phyloP scores from a whole-genome alignment of 1,284 basidiomycete species.

The Psilocybe mexicana region DNA sequence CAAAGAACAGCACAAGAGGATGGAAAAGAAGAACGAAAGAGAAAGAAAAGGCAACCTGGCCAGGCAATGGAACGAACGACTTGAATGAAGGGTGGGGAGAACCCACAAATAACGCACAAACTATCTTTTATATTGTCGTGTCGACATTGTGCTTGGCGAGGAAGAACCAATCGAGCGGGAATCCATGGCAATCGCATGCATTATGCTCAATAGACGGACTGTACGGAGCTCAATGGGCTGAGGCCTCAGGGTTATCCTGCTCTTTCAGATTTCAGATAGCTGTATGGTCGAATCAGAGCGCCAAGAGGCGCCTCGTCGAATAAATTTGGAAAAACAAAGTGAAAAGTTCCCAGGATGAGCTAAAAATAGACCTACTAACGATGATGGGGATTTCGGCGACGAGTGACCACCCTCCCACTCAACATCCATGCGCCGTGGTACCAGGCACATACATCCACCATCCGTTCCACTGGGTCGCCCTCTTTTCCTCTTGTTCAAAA shows the following conservation, averaged over 20 bases:
- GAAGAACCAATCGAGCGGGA: not conserved
- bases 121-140: slow-evolving; percentile 8
- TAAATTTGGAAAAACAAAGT: not conserved
- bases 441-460: too few species aligned
- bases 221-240: not conserved
- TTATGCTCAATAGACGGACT: not conserved
- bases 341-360: not conserved
- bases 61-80: slow-evolving; percentile 11
- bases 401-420: too few species aligned
- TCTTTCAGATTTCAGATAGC: not conserved
- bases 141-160: too few species aligned
- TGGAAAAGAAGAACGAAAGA: slow-evolving; percentile 3
- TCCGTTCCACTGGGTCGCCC: too few species aligned
- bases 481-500: too few species aligned
- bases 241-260: not conserved
- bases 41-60: slow-evolving; percentile 19
- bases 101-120: not conserved
- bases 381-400: not conserved
- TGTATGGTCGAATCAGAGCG: not conserved
- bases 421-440: too few species aligned
- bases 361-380: not conserved
- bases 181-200: slow-evolving; percentile 7
- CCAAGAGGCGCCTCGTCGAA: not conserved
- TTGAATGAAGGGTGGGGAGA: slow-evolving; percentile 9
- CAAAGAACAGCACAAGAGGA: slow-evolving; percentile 3